Percentiles rank a stretch among this genome's conserved stretches.
Conservation (phyloP, 2,329 filamentous ascomycete genomes). For the Diaporthe vaccinii region DNA sequence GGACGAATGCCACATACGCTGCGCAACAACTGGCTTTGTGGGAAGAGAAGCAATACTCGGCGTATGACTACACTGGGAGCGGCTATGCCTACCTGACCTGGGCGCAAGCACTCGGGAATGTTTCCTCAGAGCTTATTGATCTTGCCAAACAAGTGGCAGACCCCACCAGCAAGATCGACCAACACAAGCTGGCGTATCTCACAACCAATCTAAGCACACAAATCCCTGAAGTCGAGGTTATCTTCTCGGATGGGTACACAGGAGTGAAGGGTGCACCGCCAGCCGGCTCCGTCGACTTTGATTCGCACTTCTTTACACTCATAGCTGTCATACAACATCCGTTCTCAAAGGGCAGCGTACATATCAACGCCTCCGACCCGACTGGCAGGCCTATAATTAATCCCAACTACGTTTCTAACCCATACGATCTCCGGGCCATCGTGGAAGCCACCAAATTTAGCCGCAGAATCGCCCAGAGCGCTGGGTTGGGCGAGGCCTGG, state of each 20-base stretch:
- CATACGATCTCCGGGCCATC: slow-evolving; percentile 11
- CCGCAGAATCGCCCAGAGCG: slow-evolving; percentile 10
- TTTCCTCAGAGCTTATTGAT: background rate
- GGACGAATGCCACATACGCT: slow-evolving; percentile 37
- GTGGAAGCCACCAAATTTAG: slow-evolving; percentile 13
- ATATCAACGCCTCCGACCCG: slow-evolving; percentile 27
- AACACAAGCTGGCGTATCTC: slow-evolving; percentile 22
- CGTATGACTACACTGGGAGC: slow-evolving; percentile 36
- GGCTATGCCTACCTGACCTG: slow-evolving; percentile 29
- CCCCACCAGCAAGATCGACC: slow-evolving; percentile 1
- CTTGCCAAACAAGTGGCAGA: slow-evolving; percentile 13
- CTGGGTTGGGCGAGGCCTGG: background rate
- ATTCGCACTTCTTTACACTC: slow-evolving; percentile 19
- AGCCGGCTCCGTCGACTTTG: slow-evolving; percentile 2
- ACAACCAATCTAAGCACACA: background rate
- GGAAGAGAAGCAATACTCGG: slow-evolving; percentile 38
- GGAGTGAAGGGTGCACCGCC: slow-evolving; percentile 18
- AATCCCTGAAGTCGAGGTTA: slow-evolving; percentile 20
- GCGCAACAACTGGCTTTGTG: slow-evolving; percentile 41
- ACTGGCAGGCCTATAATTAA: slow-evolving; percentile 8
- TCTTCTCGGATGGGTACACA: slow-evolving; percentile 12
- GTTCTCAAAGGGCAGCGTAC: slow-evolving; percentile 24
- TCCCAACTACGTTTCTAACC: slow-evolving; percentile 8
- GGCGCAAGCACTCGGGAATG: slow-evolving; percentile 18
- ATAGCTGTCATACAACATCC: slow-evolving; percentile 28